Percentiles rank a stretch among this genome's conserved stretches.
phyloP scores from a whole-genome alignment of 345 rosid species.

The Rhodomyrtus tomentosa region DNA sequence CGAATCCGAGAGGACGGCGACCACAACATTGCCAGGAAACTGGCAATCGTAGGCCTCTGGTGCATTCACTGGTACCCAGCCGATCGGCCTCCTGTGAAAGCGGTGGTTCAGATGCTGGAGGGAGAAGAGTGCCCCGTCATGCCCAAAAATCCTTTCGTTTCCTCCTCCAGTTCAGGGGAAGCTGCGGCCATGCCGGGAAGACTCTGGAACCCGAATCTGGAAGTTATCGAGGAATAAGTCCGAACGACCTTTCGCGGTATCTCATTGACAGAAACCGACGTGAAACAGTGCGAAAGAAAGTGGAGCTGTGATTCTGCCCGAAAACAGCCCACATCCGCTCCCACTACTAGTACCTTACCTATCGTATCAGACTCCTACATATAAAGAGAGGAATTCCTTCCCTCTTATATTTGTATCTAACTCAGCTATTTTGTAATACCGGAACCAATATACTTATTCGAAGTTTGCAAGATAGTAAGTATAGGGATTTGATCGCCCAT shows the following conservation, averaged over 20 bases:
- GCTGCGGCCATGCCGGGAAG: background rate
- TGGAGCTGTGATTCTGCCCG: background rate
- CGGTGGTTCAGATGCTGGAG: background rate
- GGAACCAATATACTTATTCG: background rate
- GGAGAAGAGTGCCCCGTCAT: background rate
- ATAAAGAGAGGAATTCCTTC: background rate
- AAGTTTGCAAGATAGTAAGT: background rate
- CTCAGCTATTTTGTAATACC: background rate
- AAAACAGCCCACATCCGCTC: background rate
- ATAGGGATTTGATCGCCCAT: background rate
- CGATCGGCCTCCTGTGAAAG: constrained; percentile 1
- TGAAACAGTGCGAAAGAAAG: background rate
- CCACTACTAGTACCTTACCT: background rate
- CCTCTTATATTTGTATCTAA: background rate
- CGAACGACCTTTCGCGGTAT: background rate
- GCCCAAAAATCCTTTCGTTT: constrained; percentile 4
- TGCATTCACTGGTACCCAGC: constrained; percentile 10
- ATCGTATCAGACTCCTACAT: background rate
- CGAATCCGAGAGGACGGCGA: background rate
- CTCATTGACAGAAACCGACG: background rate
- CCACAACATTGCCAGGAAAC: constrained; percentile 5
- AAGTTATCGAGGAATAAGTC: background rate
- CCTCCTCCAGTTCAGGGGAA: background rate
- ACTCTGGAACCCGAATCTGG: background rate
- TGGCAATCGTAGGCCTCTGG: constrained; percentile 3